Percentiles rank a stretch among this genome's conserved stretches.
Evolutionary conservation across 257 asterid species (phyloP).

Genomic region (Plectranthus barbatus): DNA sequence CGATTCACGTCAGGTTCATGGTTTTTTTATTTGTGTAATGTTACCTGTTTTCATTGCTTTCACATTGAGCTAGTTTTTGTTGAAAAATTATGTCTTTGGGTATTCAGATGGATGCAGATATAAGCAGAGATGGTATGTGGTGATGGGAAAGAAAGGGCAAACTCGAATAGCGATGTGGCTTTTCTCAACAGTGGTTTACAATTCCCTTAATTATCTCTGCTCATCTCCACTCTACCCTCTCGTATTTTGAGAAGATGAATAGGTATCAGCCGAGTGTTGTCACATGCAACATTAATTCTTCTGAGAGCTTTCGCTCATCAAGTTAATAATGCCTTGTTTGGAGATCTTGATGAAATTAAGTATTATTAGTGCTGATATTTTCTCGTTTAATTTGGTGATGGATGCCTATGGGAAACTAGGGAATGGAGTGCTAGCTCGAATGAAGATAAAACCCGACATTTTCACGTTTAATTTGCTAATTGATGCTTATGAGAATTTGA

Average conservation of each 20-base stretch:
- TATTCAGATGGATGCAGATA: constrained; percentile 99
- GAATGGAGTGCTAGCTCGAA: constrained; percentile 74
- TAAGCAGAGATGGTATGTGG: constrained; percentile 86
- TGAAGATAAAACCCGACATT: constrained; percentile 79
- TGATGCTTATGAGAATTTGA: constrained; percentile 86
- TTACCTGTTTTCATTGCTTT: too few relatives aligned
- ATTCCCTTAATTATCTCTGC: constrained; percentile 81
- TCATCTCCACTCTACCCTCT: constrained; percentile 78
- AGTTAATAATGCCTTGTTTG: constrained; percentile 62
- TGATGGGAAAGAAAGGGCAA: constrained; percentile 95
- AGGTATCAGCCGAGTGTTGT: constrained; percentile 70
- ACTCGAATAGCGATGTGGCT: constrained; percentile 98
- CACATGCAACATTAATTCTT: constrained; percentile 84
- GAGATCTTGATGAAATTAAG: constrained; percentile 71
- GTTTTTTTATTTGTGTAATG: too few relatives aligned
- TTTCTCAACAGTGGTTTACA: constrained; percentile 87
- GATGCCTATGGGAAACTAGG: constrained; percentile 94
- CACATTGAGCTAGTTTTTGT: background rate
- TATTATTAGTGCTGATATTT: constrained; percentile 60
- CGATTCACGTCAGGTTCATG: constrained; percentile 99
- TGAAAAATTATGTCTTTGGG: constrained; percentile 31
- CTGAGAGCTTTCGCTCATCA: constrained; percentile 85
- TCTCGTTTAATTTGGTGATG: constrained; percentile 88
- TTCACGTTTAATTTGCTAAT: constrained; percentile 77
- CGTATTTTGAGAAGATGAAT: constrained; percentile 84